These are phyloP conservation scores for Blastobotrys americana DNA, from an alignment of 805 yeast species.

Conservation along the genomic window DNA sequence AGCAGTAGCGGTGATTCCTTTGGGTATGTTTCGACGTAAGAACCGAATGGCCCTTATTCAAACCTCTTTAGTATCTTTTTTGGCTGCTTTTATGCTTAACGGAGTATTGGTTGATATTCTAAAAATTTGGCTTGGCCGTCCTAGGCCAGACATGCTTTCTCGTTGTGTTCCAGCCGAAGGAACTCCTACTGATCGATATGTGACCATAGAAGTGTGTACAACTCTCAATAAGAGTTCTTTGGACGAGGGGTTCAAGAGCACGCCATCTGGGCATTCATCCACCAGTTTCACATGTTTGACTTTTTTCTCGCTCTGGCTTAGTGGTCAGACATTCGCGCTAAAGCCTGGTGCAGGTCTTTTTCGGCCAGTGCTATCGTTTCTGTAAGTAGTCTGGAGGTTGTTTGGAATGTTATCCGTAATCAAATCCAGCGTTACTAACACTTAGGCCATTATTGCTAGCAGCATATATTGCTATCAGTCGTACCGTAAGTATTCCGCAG, in stretches of 20 bases:
- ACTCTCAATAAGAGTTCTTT: conserved; percentile 25
- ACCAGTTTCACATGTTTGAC: conserved; percentile 45
- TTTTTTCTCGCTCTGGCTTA: conserved; percentile 42
- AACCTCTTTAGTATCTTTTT: conserved; percentile 59
- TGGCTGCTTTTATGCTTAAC: conserved; percentile 51
- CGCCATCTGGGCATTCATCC: conserved; percentile 54
- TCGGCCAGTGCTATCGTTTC: conserved; percentile 20
- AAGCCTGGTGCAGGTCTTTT: conserved; percentile 26
- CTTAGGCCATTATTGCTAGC: conserved; percentile 49
- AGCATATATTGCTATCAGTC: conserved; percentile 65
- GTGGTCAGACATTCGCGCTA: conserved; percentile 42
- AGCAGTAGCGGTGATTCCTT: conserved; percentile 21
- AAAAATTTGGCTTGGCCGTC: conserved; percentile 82
- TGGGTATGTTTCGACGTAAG: conserved; percentile 21
- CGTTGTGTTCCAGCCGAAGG: conserved; percentile 65
- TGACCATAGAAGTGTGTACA: conserved; percentile 33
- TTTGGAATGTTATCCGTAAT: background rate
- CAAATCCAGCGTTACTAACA: conserved; percentile 2
- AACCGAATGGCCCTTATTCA: conserved; percentile 43
- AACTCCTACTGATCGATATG: conserved; percentile 40
- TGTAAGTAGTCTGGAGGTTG: conserved; percentile 8
- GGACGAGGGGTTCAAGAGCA: conserved; percentile 47
- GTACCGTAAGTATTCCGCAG: too few species aligned
- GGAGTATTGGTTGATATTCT: conserved; percentile 61
- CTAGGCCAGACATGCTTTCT: conserved; percentile 85